Conservation (phyloP, 208 protist genomes). For the Balamuthia mandrillaris region DNA sequence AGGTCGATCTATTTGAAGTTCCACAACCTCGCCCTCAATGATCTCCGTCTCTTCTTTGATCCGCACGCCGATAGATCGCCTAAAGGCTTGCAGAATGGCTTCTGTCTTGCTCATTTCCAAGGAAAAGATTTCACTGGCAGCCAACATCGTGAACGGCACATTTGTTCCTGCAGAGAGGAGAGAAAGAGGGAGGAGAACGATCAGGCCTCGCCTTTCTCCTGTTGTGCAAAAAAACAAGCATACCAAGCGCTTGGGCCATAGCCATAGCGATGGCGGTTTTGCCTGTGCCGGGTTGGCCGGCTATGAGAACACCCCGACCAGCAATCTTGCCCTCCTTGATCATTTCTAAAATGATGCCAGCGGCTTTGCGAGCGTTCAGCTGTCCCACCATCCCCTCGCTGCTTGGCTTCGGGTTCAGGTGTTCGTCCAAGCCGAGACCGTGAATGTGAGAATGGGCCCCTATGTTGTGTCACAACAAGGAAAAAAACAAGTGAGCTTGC, state of each 20-base stretch:
- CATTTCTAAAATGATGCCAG: slow-evolving; percentile 89
- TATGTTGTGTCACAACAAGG: not conserved
- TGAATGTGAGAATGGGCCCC: slow-evolving; percentile 99
- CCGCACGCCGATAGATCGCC: slow-evolving; percentile 94
- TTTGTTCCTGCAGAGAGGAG: too few species aligned
- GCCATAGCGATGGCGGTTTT: slow-evolving; percentile 99
- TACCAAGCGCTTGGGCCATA: slow-evolving; percentile 97
- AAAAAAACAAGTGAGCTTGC: not conserved
- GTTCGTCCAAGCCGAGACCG: slow-evolving; percentile 98
- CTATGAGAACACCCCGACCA: slow-evolving; percentile 97
- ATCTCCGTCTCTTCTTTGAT: slow-evolving; percentile 99
- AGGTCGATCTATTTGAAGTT: slow-evolving; percentile 96
- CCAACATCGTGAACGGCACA: slow-evolving; percentile 99
- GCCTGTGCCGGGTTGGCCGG: slow-evolving; percentile 93
- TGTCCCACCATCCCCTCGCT: slow-evolving; percentile 99
- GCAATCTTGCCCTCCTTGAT: slow-evolving; percentile 98
- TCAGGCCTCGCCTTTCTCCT: too few species aligned
- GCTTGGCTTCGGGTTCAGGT: slow-evolving; percentile 86
- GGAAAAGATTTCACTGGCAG: slow-evolving; percentile 99
- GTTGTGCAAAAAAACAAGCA: too few species aligned
- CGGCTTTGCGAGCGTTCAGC: slow-evolving; percentile 65
- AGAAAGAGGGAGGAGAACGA: too few species aligned
- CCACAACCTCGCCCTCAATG: slow-evolving; percentile 99
- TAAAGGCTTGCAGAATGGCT: slow-evolving; percentile 98
- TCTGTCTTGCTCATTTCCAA: slow-evolving; percentile 99